Base-by-base conservation (phyloP, 2,329 filamentous ascomycete species). In the Claviceps digitariae region DNA sequence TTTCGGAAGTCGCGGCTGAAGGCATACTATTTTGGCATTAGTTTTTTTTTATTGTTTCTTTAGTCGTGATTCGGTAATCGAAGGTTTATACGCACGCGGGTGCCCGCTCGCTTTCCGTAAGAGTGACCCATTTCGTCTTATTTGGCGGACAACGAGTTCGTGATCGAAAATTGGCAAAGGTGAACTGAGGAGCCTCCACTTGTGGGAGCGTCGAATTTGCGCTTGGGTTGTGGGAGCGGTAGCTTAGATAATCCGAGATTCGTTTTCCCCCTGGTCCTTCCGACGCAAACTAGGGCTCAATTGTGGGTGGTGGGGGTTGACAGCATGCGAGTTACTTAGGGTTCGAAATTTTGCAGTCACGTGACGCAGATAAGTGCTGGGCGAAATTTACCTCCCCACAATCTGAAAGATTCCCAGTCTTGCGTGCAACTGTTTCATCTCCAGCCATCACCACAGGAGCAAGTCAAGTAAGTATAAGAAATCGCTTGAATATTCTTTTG, bases 1-100 rank as follows among this genome's bases (percentile, higher is more conserved):
- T 95, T 79, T 77, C 93, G 90, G 82, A 95, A 96, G 72, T 84
- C 80, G 69, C 91, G 83, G 72, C 85, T 87, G 84, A 96, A 98
- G 77, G 89, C 85, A 84, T 90, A 89, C 79, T 85, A 66, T 60
- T 64, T 56, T 12, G 21, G 48, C n/a, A 25, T 56, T 50, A 56
- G 50, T 46, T 56, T 61, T 57, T 20, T 12, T 38, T 47, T 41
- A 48, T 38, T 17, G 36, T 56, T 61, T 56, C 38, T 21, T 4
- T 4, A 58, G 62, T 60, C 53, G 63, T 65, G 57, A 64, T 71
- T 63, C 62, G 50, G 46, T 54, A 5, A 44, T 56, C 52, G 52
- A 55, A 53, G 49, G 53, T 50, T 54, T 58, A 48, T 65, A 83
- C 83, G 64, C 82, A 86, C 83, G 75, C 87, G 86, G 75, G 87